Conservation (phyloP, 805 yeast species). For the Sugiyamaella valdiviana region DNA sequence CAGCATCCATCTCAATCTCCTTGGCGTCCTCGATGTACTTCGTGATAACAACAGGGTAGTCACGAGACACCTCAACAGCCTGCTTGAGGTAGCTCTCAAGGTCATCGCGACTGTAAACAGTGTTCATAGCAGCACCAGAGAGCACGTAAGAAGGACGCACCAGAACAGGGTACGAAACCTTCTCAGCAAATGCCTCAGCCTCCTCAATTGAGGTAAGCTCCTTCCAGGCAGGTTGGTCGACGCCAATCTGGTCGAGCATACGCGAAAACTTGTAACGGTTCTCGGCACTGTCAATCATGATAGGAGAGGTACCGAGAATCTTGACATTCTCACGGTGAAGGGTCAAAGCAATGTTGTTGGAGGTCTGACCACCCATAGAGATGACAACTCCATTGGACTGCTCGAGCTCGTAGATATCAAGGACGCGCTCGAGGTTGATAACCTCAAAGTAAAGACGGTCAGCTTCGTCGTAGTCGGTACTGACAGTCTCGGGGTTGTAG, state of each 20-base stretch:
- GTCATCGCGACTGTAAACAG: conserved; percentile 85
- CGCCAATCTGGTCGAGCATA: conserved; percentile 93
- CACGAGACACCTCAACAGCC: conserved; percentile 96
- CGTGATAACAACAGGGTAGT: conserved; percentile 95
- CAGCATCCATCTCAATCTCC: conserved; percentile 99
- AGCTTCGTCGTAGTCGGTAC: conserved; percentile 98
- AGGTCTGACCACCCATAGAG: conserved; percentile 98
- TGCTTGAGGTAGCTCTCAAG: conserved; percentile 80
- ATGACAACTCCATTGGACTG: conserved; percentile 86
- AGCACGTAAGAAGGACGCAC: conserved; percentile 97
- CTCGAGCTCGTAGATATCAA: conserved; percentile 92
- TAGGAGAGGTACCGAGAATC: conserved; percentile 94
- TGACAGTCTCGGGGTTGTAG: conserved; percentile 97
- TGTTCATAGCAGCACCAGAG: conserved; percentile 99
- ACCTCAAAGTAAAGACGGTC: conserved; percentile 95
- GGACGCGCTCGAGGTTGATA: conserved; percentile 84
- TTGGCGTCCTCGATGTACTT: conserved; percentile 94
- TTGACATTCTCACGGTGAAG: conserved; percentile 91
- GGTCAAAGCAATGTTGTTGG: conserved; percentile 91
- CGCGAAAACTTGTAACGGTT: conserved; percentile 96
- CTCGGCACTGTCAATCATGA: conserved; percentile 97
- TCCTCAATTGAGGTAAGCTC: conserved; percentile 89
- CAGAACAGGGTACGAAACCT: conserved; percentile 87
- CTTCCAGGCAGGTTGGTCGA: conserved; percentile 99
- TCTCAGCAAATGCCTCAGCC: conserved; percentile 87